Evolutionary conservation across 331 rosid genomes (phyloP).

Genomic region (Malus hybrid): DNA sequence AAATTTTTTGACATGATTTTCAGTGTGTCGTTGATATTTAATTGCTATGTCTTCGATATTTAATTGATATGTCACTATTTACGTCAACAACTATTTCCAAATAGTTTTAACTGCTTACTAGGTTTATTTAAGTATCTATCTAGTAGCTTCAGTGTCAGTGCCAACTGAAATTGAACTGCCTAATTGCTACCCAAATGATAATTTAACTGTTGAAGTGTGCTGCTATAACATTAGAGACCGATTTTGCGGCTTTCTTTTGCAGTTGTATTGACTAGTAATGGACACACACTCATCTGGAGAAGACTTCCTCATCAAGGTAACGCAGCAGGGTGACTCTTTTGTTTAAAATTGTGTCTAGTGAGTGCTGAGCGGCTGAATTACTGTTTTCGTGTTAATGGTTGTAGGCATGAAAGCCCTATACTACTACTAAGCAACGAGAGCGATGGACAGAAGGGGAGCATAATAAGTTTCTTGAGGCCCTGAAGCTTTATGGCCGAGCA

Average conservation of each 20-base stretch:
- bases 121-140: too few relatives aligned
- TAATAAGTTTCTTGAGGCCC: slow-evolving; percentile 75
- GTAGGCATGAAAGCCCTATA: slow-evolving; percentile 87
- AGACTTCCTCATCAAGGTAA: slow-evolving; percentile 72
- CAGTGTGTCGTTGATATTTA: too few relatives aligned
- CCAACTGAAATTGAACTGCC: slow-evolving; percentile 25
- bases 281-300: slow-evolving; percentile 71
- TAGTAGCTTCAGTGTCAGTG: neutral
- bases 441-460: slow-evolving; percentile 99
- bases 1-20: too few relatives aligned
- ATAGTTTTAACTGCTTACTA: too few relatives aligned
- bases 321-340: neutral
- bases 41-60: too few relatives aligned
- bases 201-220: neutral
- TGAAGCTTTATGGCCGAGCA: slow-evolving; percentile 92
- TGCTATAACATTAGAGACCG: too few relatives aligned
- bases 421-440: slow-evolving; percentile 90
- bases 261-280: slow-evolving; percentile 31
- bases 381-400: slow-evolving; percentile 15
- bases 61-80: too few relatives aligned
- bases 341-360: neutral
- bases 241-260: too few relatives aligned
- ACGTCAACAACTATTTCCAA: too few relatives aligned
- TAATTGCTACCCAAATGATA: slow-evolving; percentile 21
- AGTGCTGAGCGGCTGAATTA: slow-evolving; percentile 11